These are phyloP conservation scores for Kalaharituber pfeilii DNA, from an alignment of 2,329 filamentous ascomycete genomes.

Conservation along the genomic window DNA sequence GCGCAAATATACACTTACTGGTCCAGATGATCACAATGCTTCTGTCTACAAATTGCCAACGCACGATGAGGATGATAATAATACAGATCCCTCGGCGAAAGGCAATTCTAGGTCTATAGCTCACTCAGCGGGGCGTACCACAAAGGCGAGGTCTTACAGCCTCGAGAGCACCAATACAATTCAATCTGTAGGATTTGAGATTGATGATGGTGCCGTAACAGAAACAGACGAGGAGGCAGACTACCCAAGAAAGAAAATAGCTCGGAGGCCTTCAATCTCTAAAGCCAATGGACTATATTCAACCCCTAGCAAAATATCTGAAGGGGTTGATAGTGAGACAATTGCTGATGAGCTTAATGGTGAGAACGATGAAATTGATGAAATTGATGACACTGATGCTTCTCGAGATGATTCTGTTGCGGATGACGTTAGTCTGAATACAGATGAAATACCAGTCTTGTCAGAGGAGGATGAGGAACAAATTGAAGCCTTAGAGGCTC, in stretches of 20 bases:
- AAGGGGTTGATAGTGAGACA: constrained; percentile 3
- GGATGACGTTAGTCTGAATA: constrained; percentile 3
- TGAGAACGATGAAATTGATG: constrained; percentile 2
- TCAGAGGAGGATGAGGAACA: constrained; percentile 15
- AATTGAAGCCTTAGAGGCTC: constrained; percentile 10
- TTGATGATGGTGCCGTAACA: constrained; percentile 7
- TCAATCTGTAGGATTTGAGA: background rate
- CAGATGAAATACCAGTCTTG: background rate
- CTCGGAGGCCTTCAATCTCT: background rate
- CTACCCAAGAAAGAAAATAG: constrained; percentile 14
- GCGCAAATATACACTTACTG: background rate
- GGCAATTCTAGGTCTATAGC: background rate
- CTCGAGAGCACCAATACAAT: constrained; percentile 5
- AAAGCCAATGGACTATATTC: background rate
- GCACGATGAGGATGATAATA: background rate
- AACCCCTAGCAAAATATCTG: background rate
- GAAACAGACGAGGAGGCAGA: constrained; percentile 7
- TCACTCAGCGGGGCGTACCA: constrained; percentile 12
- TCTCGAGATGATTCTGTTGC: constrained; percentile 12
- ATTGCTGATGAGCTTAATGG: constrained; percentile 5
- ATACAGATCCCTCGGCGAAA: constrained; percentile 3
- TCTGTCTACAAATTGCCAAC: constrained; percentile 3
- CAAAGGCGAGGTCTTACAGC: constrained; percentile 12
- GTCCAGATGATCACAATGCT: constrained; percentile 2
- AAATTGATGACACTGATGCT: constrained; percentile 7